phyloP scores from a whole-genome alignment of 352 stramenopile genomes.

The Phytophthora vignae region DNA sequence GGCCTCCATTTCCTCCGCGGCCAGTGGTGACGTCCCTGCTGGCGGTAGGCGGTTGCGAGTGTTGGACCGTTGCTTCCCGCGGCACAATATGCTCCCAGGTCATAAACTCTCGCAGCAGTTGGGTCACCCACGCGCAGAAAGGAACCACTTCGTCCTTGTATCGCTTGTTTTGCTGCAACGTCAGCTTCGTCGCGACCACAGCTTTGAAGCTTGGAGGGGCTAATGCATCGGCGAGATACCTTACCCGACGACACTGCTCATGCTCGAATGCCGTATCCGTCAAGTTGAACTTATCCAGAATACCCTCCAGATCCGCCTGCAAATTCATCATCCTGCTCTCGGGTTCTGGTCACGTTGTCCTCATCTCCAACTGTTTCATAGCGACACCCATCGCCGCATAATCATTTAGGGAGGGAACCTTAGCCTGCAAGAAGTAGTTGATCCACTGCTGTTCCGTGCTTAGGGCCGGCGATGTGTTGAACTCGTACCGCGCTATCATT shows the following conservation, averaged over 20 bases:
- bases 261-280: not conserved
- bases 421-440: not conserved
- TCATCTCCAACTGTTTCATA: not conserved
- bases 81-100: no score
- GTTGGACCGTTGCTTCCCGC: no score
- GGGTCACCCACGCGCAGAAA: no score
- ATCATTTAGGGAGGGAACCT: not conserved
- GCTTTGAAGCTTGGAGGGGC: no score
- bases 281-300: not conserved
- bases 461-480: not conserved
- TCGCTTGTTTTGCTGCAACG: no score
- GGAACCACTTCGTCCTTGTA: no score
- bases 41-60: no score
- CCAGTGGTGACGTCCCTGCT: no score
- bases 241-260: not conserved
- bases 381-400: not conserved
- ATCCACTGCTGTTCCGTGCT: not conserved
- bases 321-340: not conserved
- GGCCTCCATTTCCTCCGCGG: no score
- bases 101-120: no score
- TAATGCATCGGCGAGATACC: no score
- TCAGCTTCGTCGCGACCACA: no score
- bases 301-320: not conserved
- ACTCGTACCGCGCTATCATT: not conserved
- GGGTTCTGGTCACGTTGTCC: not conserved